These are phyloP conservation scores for Penicillium turbatum DNA, from an alignment of 495 filamentous ascomycete species.

Conservation along the genomic window DNA sequence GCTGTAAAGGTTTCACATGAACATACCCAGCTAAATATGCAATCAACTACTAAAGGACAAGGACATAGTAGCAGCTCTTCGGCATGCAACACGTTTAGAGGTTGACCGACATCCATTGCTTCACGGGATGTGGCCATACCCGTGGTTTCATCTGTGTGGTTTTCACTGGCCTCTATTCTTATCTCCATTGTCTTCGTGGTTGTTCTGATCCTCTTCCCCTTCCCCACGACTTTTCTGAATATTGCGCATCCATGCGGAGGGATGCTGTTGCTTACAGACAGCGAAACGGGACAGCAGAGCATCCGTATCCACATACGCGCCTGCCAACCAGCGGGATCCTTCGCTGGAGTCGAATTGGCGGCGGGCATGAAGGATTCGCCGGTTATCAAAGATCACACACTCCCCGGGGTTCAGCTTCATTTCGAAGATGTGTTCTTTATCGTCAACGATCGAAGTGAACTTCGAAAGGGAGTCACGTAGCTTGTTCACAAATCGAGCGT, in stretches of 20 bases:
- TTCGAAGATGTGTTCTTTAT: slow-evolving; percentile 54
- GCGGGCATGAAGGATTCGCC: slow-evolving; percentile 72
- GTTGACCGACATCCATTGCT: too few relatives aligned
- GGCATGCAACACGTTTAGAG: too few relatives aligned
- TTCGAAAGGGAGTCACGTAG: slow-evolving; percentile 35
- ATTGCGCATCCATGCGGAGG: background rate
- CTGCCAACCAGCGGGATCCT: slow-evolving; percentile 72
- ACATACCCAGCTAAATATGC: too few relatives aligned
- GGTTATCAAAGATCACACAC: slow-evolving; percentile 84
- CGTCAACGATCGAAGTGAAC: slow-evolving; percentile 39
- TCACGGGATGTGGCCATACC: too few relatives aligned
- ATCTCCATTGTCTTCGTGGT: too few relatives aligned
- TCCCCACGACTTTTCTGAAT: background rate
- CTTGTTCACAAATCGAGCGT: background rate
- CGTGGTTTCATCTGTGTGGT: too few relatives aligned
- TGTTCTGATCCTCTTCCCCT: background rate
- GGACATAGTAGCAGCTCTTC: too few relatives aligned
- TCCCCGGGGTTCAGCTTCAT: slow-evolving; percentile 71
- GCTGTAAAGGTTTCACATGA: too few relatives aligned
- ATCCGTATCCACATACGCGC: slow-evolving; percentile 76
- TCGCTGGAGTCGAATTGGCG: slow-evolving; percentile 56
- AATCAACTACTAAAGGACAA: too few relatives aligned
- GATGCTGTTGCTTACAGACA: slow-evolving; percentile 15
- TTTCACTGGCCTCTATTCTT: too few relatives aligned
- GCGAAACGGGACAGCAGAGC: slow-evolving; percentile 52